A percentile compares a stretch with the other conserved stretches of the same genome.
Evolutionary conservation across 176 grass and related monocot genomes (phyloP).

Genomic region (Eleusine indica): DNA sequence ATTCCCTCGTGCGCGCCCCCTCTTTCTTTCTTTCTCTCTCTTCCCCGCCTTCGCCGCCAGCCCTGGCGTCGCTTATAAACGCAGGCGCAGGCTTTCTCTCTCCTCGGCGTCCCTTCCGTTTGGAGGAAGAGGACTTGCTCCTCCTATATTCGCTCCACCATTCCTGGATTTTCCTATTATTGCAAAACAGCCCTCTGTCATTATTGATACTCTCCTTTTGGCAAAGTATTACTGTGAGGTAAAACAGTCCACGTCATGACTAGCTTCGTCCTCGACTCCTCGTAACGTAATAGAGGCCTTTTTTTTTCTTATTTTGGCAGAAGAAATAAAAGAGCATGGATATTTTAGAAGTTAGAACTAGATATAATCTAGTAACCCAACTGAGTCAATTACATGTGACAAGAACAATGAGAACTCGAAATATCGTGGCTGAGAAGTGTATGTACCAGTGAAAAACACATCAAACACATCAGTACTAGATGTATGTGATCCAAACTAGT

Average conservation of each 20-base stretch:
- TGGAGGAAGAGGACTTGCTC: background rate
- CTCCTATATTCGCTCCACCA: constrained; percentile 31
- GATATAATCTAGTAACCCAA: no score
- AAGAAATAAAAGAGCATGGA: no score
- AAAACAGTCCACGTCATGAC: constrained; percentile 11
- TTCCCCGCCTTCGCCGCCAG: constrained; percentile 11
- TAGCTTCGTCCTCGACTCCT: no score
- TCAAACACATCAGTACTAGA: no score
- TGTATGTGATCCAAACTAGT: no score
- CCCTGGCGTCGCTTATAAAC: constrained; percentile 62
- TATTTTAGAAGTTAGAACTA: no score
- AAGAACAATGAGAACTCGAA: no score
- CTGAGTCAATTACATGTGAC: no score
- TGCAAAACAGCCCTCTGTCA: constrained; percentile 1
- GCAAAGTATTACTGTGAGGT: background rate
- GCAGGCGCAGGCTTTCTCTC: constrained; percentile 26
- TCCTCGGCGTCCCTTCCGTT: constrained; percentile 9
- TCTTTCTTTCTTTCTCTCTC: constrained; percentile 2
- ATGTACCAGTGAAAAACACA: no score
- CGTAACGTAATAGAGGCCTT: no score
- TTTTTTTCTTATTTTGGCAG: no score
- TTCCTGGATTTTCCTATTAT: constrained; percentile 41
- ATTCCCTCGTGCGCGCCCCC: background rate
- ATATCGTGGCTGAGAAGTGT: no score
- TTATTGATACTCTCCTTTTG: constrained; percentile 13